These are phyloP conservation scores for Lepidium sativum DNA, from an alignment of 345 rosid species.

Conservation along the genomic window DNA sequence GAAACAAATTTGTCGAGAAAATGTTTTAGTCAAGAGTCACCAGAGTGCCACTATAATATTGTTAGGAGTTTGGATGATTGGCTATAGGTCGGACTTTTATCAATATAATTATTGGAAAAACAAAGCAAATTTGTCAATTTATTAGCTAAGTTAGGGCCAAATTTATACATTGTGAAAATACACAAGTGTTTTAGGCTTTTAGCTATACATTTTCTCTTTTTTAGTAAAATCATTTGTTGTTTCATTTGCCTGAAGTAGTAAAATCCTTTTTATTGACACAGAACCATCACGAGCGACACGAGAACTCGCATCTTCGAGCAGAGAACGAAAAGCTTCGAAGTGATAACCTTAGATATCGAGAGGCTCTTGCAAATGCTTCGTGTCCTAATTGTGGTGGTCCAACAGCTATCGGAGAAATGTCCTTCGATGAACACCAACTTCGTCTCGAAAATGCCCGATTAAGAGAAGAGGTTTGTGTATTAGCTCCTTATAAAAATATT, in stretches of 20 bases:
- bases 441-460: conserved; percentile 80
- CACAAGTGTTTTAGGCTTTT: neutral
- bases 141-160: neutral
- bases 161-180: conserved; percentile 1
- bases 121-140: neutral
- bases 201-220: conserved; percentile 1
- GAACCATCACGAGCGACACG: conserved; percentile 88
- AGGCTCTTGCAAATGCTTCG: conserved; percentile 81
- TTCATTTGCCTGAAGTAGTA: conserved; percentile 1
- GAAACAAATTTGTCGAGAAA: neutral
- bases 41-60: no score
- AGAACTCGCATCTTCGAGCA: conserved; percentile 64
- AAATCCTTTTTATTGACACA: conserved; percentile 6
- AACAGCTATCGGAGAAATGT: conserved; percentile 88
- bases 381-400: conserved; percentile 98
- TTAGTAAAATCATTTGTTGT: conserved; percentile 8
- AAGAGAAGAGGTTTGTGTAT: conserved; percentile 68
- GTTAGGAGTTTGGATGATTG: no score
- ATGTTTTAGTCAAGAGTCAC: no score
- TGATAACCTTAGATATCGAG: conserved; percentile 82
- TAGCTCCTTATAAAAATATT: neutral
- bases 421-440: conserved; percentile 87
- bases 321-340: conserved; percentile 89
- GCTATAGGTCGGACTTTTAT: no score
- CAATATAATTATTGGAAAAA: no score